phyloP scores from a whole-genome alignment of 73 alveolate genomes.

The Symbiodinium pilosum region DNA sequence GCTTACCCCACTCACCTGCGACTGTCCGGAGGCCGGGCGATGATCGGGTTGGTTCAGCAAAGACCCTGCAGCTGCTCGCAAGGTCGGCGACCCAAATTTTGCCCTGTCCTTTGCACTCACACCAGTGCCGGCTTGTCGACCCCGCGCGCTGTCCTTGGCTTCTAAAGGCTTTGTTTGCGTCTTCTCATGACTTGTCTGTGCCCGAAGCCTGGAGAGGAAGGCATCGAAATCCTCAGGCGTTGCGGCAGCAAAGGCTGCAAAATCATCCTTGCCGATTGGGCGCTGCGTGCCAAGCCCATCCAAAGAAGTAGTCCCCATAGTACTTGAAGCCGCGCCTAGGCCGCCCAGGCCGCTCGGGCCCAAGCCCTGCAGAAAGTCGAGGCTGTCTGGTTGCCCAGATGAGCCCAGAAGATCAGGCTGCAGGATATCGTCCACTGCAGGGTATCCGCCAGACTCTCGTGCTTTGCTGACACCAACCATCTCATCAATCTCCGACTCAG shows the following conservation, averaged over 20 bases:
- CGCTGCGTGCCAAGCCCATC: slow-evolving; percentile 56
- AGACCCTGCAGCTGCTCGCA: slow-evolving; percentile 76
- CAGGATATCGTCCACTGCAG: neutral
- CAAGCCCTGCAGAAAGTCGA: slow-evolving; percentile 29
- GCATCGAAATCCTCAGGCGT: slow-evolving; percentile 89
- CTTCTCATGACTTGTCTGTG: slow-evolving; percentile 2
- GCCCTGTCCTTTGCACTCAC: slow-evolving; percentile 19
- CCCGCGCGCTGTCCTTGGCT: neutral
- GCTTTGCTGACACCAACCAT: neutral
- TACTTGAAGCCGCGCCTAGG: neutral
- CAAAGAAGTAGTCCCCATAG: neutral
- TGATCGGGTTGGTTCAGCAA: neutral
- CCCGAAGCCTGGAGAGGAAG: slow-evolving; percentile 36
- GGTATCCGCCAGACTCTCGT: neutral
- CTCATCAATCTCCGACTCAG: too few species aligned
- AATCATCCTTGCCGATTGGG: slow-evolving; percentile 66
- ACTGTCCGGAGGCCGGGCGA: slow-evolving; percentile 14
- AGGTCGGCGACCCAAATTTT: slow-evolving; percentile 82
- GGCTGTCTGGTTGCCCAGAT: slow-evolving; percentile 32
- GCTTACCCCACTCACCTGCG: neutral
- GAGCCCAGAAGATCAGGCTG: neutral
- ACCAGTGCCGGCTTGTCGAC: neutral
- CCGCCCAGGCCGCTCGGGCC: neutral
- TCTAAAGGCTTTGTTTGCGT: neutral
- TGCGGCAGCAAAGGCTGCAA: slow-evolving; percentile 83